Base-by-base conservation (phyloP, 495 filamentous ascomycete species). In the Astrothelium subdiscretum region DNA sequence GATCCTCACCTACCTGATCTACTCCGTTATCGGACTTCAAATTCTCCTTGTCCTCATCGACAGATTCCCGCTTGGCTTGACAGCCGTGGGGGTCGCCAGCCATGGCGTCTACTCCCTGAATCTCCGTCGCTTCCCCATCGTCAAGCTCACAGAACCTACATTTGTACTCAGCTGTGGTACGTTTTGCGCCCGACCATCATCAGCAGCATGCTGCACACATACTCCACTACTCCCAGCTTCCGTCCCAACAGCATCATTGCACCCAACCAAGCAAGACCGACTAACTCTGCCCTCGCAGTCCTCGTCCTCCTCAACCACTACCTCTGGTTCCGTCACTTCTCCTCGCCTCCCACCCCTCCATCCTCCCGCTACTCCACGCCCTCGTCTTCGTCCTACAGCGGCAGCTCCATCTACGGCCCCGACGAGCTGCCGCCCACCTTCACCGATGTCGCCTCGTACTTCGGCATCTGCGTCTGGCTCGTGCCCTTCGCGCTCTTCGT, bases 401-500 rank as follows among this genome's bases (percentile, higher is more conserved):
- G 27, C 26, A 24, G 54, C 24, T 66, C 52, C 32, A 62, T 62
- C 31, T 69, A 67, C 54, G 65, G 61, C 12, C 61, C 51, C 4
- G 59, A 58, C 58, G 59, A 32, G 48, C 13, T 60, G 2, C 75
- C 90, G 60, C 94, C 94, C 2, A 86, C 83, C 35, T 98, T 98
- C 74, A 92, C 91, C 11, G 91, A 97, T 73, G 91, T 98, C 43
- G 91, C 92, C 0, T 92, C 90, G 1, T 98, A 92, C 72, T 98
- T 98, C 69, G 94, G 94, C 3, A 79, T 98, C 10, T 96, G 90
- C 71, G 90, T 98, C 15, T 98, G 94, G 94, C 80, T 98, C 13
- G 88, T 97, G 1, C 94, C 94, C 0, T 98, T 98, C 73, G 85
- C 92, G 29, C 81, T 98, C 38, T 98, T 98, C 69, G 92, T 98